Evolutionary conservation across 2,329 filamentous ascomycete genomes (phyloP), one percentile per base, ranked within the genome.

Genomic region (Exophiala aquamarina): DNA sequence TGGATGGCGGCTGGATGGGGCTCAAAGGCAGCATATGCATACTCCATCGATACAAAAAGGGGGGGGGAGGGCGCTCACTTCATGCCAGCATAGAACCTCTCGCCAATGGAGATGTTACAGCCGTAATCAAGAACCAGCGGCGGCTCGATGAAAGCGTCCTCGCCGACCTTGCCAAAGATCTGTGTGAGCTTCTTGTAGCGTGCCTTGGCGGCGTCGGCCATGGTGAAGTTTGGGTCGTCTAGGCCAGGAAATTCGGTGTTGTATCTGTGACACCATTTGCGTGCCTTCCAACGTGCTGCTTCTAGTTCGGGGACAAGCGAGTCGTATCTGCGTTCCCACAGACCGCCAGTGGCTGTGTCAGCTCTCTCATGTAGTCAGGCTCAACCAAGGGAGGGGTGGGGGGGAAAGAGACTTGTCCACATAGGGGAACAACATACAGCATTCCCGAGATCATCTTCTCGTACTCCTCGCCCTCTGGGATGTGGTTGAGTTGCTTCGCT

Each of bases 91-190:
- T 85, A 87, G 60, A 84, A 84, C n/a, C 74, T 69, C 33, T 78
- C 70, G 6, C 83, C 83, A 1, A 86, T 69, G 4, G 68, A 72
- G 53, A 86, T 76, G 58, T 86, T 87, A 62, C 79, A 79, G 2
- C 83, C 83, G 49, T 86, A 86, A 61, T 86, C 83, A 26, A 84
- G 71, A 31, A 70, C 72, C 46, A 87, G 70, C 0, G 82, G 81
- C 0, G 82, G 77, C 56, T 86, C 82, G 28, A 86, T 70, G 3
- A 72, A 76, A 42, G 20, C 29, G 3, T 44, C 41, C 29, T 44
- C 17, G 20, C 80, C 81, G 3, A 77, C 63, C 7, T 62, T 62
- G 21, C 74, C 71, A 3, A 85, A 60, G 31, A 82, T 65, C 7
- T 76, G 65, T 47, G 66, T 60, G 39, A 86, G 76, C 50, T 78